A percentile compares a stretch with the other conserved stretches of the same genome.
phyloP scores from a whole-genome alignment of 2,329 filamentous ascomycete species.

The Phaeoacremonium minimum region DNA sequence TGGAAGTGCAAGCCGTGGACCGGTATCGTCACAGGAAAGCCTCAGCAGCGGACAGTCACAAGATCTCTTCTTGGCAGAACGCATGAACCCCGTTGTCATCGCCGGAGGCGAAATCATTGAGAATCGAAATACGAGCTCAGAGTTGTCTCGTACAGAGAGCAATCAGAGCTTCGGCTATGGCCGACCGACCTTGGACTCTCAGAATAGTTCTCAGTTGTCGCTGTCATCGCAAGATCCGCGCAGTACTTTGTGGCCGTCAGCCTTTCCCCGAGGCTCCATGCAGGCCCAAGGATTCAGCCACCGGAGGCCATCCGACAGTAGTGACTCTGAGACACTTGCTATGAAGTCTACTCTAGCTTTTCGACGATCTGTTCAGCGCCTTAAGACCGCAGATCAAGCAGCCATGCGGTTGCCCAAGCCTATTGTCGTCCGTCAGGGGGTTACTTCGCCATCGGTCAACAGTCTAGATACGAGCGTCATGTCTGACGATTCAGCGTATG shows the following conservation, averaged over 20 bases:
- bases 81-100: slow-evolving; percentile 64
- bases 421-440: slow-evolving; percentile 36
- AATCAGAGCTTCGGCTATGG: slow-evolving; percentile 37
- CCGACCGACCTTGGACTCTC: slow-evolving; percentile 39
- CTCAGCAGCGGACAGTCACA: slow-evolving; percentile 34
- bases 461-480: slow-evolving; percentile 54
- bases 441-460: slow-evolving; percentile 43
- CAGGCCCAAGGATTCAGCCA: slow-evolving; percentile 17
- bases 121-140: slow-evolving; percentile 51
- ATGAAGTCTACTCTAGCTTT: slow-evolving; percentile 50
- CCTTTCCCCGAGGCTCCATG: slow-evolving; percentile 34
- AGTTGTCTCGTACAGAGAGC: slow-evolving; percentile 44
- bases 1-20: slow-evolving; percentile 47
- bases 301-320: slow-evolving; percentile 50
- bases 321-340: slow-evolving; percentile 43
- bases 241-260: slow-evolving; percentile 49
- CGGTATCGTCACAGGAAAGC: slow-evolving; percentile 48
- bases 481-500: slow-evolving; percentile 50
- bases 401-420: slow-evolving; percentile 47
- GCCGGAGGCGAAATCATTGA: slow-evolving; percentile 59
- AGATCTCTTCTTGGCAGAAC: slow-evolving; percentile 56
- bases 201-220: slow-evolving; percentile 34
- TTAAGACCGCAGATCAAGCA: slow-evolving; percentile 37
- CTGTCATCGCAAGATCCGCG: slow-evolving; percentile 34
- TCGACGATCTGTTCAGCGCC: slow-evolving; percentile 49